Percentiles rank a stretch among this genome's conserved stretches.
These are phyloP conservation scores for Dipteronia sinensis DNA, from an alignment of 345 rosid species.

Conservation along the genomic window DNA sequence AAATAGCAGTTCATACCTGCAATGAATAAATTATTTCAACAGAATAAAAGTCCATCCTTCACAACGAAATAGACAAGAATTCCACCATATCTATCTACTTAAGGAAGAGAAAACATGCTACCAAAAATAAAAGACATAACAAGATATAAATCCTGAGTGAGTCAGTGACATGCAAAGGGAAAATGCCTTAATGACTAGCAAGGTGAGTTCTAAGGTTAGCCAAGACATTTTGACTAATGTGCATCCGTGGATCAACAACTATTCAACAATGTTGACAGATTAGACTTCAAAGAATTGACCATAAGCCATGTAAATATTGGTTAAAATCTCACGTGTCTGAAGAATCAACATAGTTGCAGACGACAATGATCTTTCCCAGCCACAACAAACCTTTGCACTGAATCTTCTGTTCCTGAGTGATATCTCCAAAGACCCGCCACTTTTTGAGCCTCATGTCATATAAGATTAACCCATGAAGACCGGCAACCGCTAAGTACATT, in stretches of 20 bases:
- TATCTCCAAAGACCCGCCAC: constrained; percentile 97
- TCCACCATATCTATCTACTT: not conserved
- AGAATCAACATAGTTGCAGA: constrained; percentile 84
- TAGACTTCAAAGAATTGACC: constrained; percentile 15
- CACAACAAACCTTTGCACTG: constrained; percentile 94
- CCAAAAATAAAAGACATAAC: not conserved
- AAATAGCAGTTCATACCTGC: constrained; percentile 91
- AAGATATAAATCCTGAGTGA: not conserved
- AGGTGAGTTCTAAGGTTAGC: not conserved
- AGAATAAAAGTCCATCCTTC: constrained; percentile 10
- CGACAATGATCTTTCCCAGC: constrained; percentile 91
- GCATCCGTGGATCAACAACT: not conserved
- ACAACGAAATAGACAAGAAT: constrained; percentile 12
- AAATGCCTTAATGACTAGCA: constrained; percentile 10
- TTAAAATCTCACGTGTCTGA: constrained; percentile 67
- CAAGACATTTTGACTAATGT: not conserved
- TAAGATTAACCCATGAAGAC: constrained; percentile 86
- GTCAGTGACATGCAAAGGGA: not conserved
- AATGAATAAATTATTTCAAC: constrained; percentile 19
- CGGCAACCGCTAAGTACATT: constrained; percentile 92
- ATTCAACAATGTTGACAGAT: not conserved
- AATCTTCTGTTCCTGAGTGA: constrained; percentile 92
- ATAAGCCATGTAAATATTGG: constrained; percentile 10
- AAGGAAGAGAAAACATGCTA: constrained; percentile 13
- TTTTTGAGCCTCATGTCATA: constrained; percentile 81